Conservation (phyloP, 78 protist genomes). For the Speleostelium caveatum region DNA sequence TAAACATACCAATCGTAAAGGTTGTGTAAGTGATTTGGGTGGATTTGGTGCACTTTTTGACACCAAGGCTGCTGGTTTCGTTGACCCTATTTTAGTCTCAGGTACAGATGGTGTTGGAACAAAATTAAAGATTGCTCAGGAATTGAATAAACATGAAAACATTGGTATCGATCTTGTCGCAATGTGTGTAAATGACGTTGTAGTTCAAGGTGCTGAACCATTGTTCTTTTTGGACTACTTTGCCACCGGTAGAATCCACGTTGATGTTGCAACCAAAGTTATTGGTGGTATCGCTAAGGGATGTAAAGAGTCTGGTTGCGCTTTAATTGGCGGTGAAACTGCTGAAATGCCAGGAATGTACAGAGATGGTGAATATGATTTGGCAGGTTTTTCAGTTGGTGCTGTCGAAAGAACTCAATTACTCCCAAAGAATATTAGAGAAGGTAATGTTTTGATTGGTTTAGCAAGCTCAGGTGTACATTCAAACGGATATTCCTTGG, state of each 20-base stretch:
- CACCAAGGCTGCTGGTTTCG: constrained; percentile 84
- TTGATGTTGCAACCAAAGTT: constrained; percentile 80
- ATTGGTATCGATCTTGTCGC: constrained; percentile 94
- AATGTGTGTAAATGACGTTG: constrained; percentile 93
- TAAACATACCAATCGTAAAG: constrained; percentile 79
- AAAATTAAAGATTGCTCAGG: constrained; percentile 91
- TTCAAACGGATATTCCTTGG: constrained; percentile 91
- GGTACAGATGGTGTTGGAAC: constrained; percentile 97
- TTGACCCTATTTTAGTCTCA: constrained; percentile 88
- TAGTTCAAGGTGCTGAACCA: constrained; percentile 95
- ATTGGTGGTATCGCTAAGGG: constrained; percentile 88
- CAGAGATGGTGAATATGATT: constrained; percentile 89
- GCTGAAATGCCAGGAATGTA: constrained; percentile 96
- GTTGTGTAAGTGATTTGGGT: constrained; percentile 89
- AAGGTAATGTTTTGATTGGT: constrained; percentile 85
- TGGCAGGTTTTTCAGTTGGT: constrained; percentile 95
- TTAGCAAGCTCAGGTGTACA: constrained; percentile 90
- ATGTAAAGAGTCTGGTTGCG: constrained; percentile 86
- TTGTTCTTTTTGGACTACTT: constrained; percentile 94
- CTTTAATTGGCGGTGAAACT: constrained; percentile 93
- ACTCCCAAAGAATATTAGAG: constrained; percentile 71
- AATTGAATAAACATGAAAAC: constrained; percentile 41
- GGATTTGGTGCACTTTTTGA: constrained; percentile 95
- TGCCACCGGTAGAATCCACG: constrained; percentile 90
- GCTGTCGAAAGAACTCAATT: constrained; percentile 82